phyloP scores from a whole-genome alignment of 352 stramenopile species.

The Pythium myriotylum region DNA sequence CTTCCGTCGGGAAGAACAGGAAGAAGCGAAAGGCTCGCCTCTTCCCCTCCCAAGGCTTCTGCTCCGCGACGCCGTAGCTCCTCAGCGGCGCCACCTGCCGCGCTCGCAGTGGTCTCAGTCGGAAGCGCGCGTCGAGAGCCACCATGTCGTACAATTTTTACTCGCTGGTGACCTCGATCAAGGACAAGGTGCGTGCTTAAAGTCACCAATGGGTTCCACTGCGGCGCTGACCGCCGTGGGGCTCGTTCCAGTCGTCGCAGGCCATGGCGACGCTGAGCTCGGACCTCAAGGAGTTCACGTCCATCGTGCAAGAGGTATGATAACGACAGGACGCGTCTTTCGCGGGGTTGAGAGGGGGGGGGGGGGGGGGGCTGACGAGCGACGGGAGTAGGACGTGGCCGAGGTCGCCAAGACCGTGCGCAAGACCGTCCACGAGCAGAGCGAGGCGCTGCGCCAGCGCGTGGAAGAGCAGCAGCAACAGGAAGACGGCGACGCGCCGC shows the following conservation, averaged over 20 bases:
- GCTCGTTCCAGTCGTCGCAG: conserved; percentile 63
- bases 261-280: conserved; percentile 74
- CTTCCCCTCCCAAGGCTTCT: too few species aligned
- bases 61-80: not conserved
- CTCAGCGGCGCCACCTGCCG: not conserved
- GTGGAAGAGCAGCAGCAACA: conserved; percentile 35
- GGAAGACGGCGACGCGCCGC: conserved; percentile 10
- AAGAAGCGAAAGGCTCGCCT: not conserved
- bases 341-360: too few species aligned
- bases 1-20: not conserved
- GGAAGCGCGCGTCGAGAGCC: not conserved
- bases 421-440: conserved; percentile 56
- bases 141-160: conserved; percentile 52
- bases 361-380: too few species aligned
- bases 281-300: conserved; percentile 69
- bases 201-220: too few species aligned
- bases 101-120: not conserved
- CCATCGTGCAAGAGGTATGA: conserved; percentile 73
- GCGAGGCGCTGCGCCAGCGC: conserved; percentile 42
- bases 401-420: conserved; percentile 60
- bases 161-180: conserved; percentile 42
- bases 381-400: conserved; percentile 61
- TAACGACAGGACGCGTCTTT: too few species aligned
- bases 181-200: conserved; percentile 35
- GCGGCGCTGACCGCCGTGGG: too few species aligned